Evolutionary conservation across 768 basidiomycete genomes (phyloP).

Genomic region (Mycena sanguinolenta): DNA sequence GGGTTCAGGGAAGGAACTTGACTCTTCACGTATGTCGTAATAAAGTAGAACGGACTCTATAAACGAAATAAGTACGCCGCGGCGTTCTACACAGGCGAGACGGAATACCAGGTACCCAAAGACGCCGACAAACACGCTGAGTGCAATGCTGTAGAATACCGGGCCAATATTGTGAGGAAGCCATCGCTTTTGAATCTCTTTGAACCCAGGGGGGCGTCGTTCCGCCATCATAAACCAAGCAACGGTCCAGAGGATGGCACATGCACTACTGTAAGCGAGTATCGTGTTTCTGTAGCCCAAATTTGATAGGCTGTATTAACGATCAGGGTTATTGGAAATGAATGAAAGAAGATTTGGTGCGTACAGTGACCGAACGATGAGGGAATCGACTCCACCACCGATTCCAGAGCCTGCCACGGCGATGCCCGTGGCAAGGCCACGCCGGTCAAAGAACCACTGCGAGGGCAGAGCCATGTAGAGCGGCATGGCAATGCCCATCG

Average conservation of each 20-base stretch:
- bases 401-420: constrained; percentile 49
- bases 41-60: constrained; percentile 41
- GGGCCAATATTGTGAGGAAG: constrained; percentile 38
- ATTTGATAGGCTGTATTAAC: constrained; percentile 37
- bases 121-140: constrained; percentile 46
- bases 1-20: constrained; percentile 36
- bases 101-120: constrained; percentile 40
- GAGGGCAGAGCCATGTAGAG: constrained; percentile 49
- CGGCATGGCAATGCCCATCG: constrained; percentile 41
- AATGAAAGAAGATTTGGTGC: neutral
- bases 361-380: constrained; percentile 40
- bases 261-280: constrained; percentile 45
- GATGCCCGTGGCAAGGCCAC: constrained; percentile 50
- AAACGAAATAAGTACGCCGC: neutral
- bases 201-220: constrained; percentile 35
- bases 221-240: constrained; percentile 50
- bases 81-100: neutral
- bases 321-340: neutral
- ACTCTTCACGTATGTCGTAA: constrained; percentile 38
- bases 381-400: constrained; percentile 44
- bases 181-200: constrained; percentile 38
- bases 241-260: constrained; percentile 41
- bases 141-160: constrained; percentile 49
- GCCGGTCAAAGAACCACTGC: constrained; percentile 50
- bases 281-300: constrained; percentile 49